Evolutionary conservation across 495 filamentous ascomycete species (phyloP).

Genomic region (Aspergillus saccharolyticus): DNA sequence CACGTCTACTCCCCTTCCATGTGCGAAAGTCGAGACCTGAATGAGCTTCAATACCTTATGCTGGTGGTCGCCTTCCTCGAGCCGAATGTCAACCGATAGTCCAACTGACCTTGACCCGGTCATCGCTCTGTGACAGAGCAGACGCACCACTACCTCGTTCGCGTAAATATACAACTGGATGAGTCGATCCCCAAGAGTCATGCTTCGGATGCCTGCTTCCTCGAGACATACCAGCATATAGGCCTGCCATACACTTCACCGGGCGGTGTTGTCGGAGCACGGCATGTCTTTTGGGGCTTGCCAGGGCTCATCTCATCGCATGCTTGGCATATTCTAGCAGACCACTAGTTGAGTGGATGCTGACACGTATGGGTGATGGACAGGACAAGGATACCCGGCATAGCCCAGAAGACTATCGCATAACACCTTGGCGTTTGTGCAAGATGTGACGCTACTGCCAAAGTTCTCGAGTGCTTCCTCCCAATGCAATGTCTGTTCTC

Average conservation of each 20-base stretch:
- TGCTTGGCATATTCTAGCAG: no score
- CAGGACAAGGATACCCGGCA: no score
- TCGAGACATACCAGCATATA: neutral
- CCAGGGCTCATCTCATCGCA: no score
- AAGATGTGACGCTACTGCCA: no score
- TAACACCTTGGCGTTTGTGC: no score
- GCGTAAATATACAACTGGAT: neutral
- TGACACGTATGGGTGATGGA: no score
- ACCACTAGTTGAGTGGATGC: no score
- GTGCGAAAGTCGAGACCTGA: neutral
- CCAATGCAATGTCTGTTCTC: no score
- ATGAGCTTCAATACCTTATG: neutral
- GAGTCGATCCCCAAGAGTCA: neutral
- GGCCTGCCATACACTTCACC: neutral
- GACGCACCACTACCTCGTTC: neutral
- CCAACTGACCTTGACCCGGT: neutral
- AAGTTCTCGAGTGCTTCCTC: no score
- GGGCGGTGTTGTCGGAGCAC: neutral
- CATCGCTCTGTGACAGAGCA: neutral
- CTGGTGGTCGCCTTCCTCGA: neutral
- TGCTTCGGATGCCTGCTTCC: neutral
- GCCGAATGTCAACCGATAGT: neutral
- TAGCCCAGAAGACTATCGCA: no score
- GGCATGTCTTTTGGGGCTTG: neutral
- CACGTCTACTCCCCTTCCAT: neutral